Conservation (phyloP, 768 basidiomycete species). For the Tephrocybe rancida region DNA sequence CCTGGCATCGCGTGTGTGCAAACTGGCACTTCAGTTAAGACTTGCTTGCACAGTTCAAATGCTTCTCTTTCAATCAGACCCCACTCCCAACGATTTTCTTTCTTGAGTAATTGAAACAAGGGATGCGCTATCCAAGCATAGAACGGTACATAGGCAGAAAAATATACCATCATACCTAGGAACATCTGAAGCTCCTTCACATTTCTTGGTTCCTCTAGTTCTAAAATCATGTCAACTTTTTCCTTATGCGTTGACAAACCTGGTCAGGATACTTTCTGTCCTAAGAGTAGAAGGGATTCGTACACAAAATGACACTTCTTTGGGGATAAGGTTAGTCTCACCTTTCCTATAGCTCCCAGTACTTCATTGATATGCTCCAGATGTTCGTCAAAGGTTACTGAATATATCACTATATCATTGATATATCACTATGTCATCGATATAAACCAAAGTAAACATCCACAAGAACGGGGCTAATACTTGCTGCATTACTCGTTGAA, state of each 20-base stretch:
- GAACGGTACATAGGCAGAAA: too few species aligned
- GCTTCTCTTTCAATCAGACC: too few species aligned
- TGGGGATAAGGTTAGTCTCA: slow-evolving; percentile 34
- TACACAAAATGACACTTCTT: slow-evolving; percentile 18
- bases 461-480: slow-evolving; percentile 36
- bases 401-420: slow-evolving; percentile 37
- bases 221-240: too few species aligned
- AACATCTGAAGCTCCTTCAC: background rate
- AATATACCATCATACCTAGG: too few species aligned
- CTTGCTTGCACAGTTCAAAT: slow-evolving; percentile 27
- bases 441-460: slow-evolving; percentile 41
- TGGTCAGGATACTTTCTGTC: slow-evolving; percentile 39
- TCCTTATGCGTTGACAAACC: too few species aligned
- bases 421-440: slow-evolving; percentile 40
- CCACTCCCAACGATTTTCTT: too few species aligned
- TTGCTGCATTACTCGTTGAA: slow-evolving; percentile 42
- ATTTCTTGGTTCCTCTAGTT: too few species aligned
- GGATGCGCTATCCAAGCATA: too few species aligned
- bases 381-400: too few species aligned
- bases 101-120: too few species aligned
- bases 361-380: slow-evolving; percentile 16
- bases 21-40: slow-evolving; percentile 12
- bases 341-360: slow-evolving; percentile 19
- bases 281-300: slow-evolving; percentile 4
- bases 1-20: background rate